These are phyloP conservation scores for Russula virescens DNA, from an alignment of 768 basidiomycete species.

Conservation along the genomic window DNA sequence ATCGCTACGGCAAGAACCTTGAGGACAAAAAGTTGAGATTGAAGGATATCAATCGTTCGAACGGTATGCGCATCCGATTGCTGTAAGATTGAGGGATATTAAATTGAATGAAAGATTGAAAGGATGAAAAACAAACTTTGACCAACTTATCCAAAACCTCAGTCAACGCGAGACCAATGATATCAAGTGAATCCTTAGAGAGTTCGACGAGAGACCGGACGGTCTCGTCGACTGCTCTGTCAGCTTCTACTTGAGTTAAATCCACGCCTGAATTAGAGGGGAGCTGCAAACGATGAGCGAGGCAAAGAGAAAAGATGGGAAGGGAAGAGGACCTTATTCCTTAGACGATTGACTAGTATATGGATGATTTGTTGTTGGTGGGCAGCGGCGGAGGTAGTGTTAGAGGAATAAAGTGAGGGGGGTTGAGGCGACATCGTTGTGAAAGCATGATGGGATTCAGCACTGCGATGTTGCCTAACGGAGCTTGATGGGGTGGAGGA, in stretches of 20 bases:
- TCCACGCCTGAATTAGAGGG: conserved; percentile 78
- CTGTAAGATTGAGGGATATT: conserved; percentile 29
- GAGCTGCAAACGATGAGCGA: conserved; percentile 44
- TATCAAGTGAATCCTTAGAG: conserved; percentile 67
- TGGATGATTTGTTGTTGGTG: conserved; percentile 81
- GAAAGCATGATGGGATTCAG: conserved; percentile 42
- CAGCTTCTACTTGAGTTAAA: conserved; percentile 67
- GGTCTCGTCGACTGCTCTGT: conserved; percentile 67
- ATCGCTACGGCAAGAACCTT: conserved; percentile 76
- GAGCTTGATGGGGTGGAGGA: conserved; percentile 32
- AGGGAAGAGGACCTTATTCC: conserved; percentile 57
- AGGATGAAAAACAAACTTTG: conserved; percentile 44
- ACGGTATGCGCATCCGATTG: conserved; percentile 50
- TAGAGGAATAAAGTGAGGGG: conserved; percentile 33
- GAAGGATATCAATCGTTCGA: conserved; percentile 63
- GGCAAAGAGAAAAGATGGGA: conserved; percentile 3
- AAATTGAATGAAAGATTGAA: not conserved
- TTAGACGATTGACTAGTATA: conserved; percentile 72
- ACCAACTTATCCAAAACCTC: conserved; percentile 73
- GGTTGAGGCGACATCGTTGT: conserved; percentile 20
- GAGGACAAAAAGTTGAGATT: conserved; percentile 81
- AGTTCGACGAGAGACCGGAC: conserved; percentile 78
- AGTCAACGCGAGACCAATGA: conserved; percentile 72
- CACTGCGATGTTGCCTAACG: conserved; percentile 53
- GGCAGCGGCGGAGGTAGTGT: conserved; percentile 33